phyloP scores from a whole-genome alignment of 2,329 filamentous ascomycete species.

The Aureobasidium vineae region DNA sequence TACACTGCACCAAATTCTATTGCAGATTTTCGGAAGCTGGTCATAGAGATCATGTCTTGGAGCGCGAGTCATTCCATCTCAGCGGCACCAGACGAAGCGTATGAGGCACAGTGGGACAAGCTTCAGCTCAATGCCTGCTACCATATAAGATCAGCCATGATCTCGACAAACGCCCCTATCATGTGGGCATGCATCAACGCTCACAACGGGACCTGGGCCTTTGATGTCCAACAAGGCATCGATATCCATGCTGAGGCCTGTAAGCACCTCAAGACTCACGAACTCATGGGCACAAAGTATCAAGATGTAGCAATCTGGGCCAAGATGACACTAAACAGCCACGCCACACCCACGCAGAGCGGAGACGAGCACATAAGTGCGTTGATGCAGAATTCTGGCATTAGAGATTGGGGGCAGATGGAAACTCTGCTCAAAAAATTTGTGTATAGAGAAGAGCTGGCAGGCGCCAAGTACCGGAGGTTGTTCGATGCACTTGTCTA shows the following conservation, averaged over 20 bases:
- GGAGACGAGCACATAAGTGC: conserved; percentile 29
- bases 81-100: conserved; percentile 19
- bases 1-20: conserved; percentile 13
- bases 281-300: conserved; percentile 31
- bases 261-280: conserved; percentile 29
- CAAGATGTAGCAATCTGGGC: conserved; percentile 32
- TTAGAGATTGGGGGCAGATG: neutral
- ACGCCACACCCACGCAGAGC: conserved; percentile 29
- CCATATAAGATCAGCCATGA: conserved; percentile 31
- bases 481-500: neutral
- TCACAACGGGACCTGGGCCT: conserved; percentile 15
- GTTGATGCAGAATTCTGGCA: neutral
- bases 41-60: conserved; percentile 31
- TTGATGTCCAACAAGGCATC: conserved; percentile 28
- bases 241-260: conserved; percentile 30
- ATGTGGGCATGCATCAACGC: conserved; percentile 23
- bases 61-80: conserved; percentile 29
- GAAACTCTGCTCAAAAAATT: neutral
- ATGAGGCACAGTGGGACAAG: conserved; percentile 29
- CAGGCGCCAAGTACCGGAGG: neutral
- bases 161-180: conserved; percentile 28
- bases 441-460: neutral
- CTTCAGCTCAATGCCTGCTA: conserved; percentile 30
- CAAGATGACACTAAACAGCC: conserved; percentile 28
- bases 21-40: conserved; percentile 25